Conservation (phyloP, 2,329 filamentous ascomycete species). For the Colletotrichum tofieldiae region DNA sequence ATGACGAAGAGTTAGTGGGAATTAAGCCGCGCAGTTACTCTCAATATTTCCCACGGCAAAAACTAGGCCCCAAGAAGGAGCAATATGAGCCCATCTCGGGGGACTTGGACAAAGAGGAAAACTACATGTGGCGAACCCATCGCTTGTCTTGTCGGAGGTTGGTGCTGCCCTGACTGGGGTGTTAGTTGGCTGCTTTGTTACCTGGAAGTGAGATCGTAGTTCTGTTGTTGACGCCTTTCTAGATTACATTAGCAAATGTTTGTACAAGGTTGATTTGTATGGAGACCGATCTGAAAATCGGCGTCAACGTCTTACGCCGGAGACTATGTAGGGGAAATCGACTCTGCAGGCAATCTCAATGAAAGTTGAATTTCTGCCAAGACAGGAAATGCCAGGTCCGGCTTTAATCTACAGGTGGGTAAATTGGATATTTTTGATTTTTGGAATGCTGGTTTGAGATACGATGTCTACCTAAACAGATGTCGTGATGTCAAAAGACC, state of each 20-base stretch:
- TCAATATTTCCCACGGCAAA: neutral
- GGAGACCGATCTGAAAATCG: neutral
- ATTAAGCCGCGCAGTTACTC: neutral
- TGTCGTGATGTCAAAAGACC: neutral
- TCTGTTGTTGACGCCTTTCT: neutral
- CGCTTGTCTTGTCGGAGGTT: neutral
- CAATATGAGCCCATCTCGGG: neutral
- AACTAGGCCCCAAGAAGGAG: neutral
- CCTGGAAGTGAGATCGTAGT: neutral
- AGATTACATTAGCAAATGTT: fast-evolving
- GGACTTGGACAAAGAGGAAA: neutral
- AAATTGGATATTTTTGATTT: no score
- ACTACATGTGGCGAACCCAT: neutral
- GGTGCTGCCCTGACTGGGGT: neutral
- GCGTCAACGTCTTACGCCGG: neutral
- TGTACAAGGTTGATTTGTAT: neutral
- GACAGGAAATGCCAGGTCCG: neutral
- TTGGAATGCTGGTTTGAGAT: neutral
- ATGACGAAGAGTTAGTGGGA: neutral
- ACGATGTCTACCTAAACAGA: neutral
- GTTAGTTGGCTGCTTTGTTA: neutral
- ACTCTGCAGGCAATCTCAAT: neutral
- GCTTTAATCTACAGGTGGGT: no score
- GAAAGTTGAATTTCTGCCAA: neutral
- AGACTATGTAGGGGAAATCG: neutral